Percentiles rank a stretch among this genome's conserved stretches.
phyloP scores from a whole-genome alignment of 306 rosid species.

The Elaeagnus macrophylla region DNA sequence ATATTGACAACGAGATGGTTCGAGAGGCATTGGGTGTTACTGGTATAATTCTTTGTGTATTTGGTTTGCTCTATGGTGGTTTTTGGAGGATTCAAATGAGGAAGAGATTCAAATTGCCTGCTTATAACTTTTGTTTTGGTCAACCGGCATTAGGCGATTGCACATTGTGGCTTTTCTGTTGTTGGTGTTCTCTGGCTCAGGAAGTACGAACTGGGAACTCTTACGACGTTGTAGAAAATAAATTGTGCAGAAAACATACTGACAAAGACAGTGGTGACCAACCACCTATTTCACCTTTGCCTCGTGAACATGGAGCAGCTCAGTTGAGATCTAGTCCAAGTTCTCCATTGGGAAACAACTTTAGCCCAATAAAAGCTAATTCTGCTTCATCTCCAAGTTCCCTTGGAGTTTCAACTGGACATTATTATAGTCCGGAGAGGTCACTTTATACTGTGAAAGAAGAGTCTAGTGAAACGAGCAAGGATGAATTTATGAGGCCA shows the following conservation, averaged over 20 bases:
- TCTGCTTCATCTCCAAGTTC: constrained; percentile 37
- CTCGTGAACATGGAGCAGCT: constrained; percentile 35
- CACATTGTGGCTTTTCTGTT: constrained; percentile 79
- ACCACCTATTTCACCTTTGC: constrained; percentile 37
- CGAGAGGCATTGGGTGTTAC: constrained; percentile 43
- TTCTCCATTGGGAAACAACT: constrained; percentile 35
- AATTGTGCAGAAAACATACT: constrained; percentile 27
- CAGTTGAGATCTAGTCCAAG: constrained; percentile 26
- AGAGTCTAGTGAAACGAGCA: constrained; percentile 35
- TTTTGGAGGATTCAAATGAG: constrained; percentile 99
- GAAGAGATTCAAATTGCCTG: constrained; percentile 78
- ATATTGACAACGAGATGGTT: constrained; percentile 55
- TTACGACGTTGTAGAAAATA: constrained; percentile 55
- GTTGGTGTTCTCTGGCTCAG: constrained; percentile 97
- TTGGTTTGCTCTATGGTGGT: constrained; percentile 91
- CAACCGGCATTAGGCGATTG: constrained; percentile 59
- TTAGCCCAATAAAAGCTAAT: constrained; percentile 29
- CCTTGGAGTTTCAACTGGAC: constrained; percentile 24
- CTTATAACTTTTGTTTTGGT: constrained; percentile 70
- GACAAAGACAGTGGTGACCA: constrained; percentile 12
- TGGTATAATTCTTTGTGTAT: constrained; percentile 68
- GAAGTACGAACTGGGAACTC: constrained; percentile 69
- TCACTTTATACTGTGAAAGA: constrained; percentile 45
- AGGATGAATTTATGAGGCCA: constrained; percentile 57
- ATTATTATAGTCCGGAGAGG: constrained; percentile 35